Evolutionary conservation across 257 asterid species (phyloP).

Genomic region (Solanum piurae): DNA sequence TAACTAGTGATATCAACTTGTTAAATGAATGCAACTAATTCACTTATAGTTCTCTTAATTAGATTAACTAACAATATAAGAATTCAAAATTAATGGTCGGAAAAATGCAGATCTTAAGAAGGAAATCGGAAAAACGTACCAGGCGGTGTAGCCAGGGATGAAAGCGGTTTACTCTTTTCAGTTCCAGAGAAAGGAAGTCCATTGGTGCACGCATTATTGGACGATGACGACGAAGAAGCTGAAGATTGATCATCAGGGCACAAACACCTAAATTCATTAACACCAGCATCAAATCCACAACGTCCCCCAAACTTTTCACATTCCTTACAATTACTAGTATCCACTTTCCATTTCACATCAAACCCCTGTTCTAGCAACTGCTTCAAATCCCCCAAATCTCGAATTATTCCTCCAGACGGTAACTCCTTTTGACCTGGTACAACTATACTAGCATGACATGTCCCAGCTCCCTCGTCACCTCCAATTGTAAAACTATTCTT

Average conservation of each 20-base stretch:
- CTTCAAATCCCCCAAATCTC: constrained; percentile 1
- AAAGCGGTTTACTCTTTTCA: neutral
- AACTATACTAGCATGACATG: constrained; percentile 32
- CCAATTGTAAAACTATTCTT: constrained; percentile 13
- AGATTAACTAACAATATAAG: neutral
- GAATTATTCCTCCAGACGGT: neutral
- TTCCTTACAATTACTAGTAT: constrained; percentile 13
- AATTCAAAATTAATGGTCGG: neutral
- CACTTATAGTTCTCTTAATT: neutral
- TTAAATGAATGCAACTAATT: neutral
- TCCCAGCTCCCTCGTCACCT: constrained; percentile 20
- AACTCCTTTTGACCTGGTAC: constrained; percentile 21
- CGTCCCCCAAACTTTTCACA: constrained; percentile 43
- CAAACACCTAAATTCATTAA: constrained; percentile 28
- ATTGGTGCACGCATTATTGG: neutral
- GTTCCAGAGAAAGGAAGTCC: neutral
- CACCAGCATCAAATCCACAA: constrained; percentile 26
- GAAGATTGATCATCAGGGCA: constrained; percentile 25
- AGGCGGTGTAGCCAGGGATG: neutral
- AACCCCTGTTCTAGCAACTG: constrained; percentile 27
- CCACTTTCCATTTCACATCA: constrained; percentile 29
- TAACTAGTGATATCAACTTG: neutral
- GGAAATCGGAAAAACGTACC: neutral
- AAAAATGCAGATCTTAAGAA: neutral
- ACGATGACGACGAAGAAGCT: neutral